Conservation (phyloP, 108 stramenopile species). For the Seminavis robusta region DNA sequence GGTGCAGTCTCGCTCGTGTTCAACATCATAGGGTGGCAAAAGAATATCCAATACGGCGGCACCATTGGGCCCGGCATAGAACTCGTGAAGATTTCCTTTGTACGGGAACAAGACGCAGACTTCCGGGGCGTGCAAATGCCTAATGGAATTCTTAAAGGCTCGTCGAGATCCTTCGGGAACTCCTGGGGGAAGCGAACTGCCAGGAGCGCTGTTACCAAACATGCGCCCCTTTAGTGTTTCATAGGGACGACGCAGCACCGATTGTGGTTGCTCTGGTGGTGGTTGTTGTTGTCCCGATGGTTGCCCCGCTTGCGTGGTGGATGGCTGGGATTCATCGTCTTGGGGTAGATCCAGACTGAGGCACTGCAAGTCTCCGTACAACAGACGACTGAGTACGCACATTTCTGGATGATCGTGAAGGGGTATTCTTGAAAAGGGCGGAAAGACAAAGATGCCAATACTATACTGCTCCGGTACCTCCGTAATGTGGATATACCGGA, state of each 20-base stretch:
- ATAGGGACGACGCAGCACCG: not conserved
- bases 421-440: constrained; percentile 84
- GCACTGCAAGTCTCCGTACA: constrained; percentile 85
- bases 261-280: not conserved
- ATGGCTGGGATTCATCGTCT: constrained; percentile 3
- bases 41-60: constrained; percentile 92
- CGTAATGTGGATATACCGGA: constrained; percentile 79
- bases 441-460: constrained; percentile 92
- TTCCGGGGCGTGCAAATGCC: constrained; percentile 62
- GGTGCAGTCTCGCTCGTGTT: constrained; percentile 84
- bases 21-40: constrained; percentile 89
- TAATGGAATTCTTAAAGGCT: constrained; percentile 39
- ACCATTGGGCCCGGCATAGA: constrained; percentile 82
- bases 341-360: constrained; percentile 70
- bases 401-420: constrained; percentile 95
- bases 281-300: not conserved
- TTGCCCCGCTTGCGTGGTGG: not conserved
- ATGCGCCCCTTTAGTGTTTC: no score
- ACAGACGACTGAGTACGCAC: constrained; percentile 85
- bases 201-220: no score
- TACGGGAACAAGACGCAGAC: constrained; percentile 71
- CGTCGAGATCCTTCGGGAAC: constrained; percentile 38
- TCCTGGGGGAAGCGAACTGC: no score
- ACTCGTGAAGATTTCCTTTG: constrained; percentile 91
- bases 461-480: constrained; percentile 74